Evolutionary conservation across 768 basidiomycete species (phyloP), one percentile per base, ranked within the genome.

Genomic region (Termitomyces sp.): DNA sequence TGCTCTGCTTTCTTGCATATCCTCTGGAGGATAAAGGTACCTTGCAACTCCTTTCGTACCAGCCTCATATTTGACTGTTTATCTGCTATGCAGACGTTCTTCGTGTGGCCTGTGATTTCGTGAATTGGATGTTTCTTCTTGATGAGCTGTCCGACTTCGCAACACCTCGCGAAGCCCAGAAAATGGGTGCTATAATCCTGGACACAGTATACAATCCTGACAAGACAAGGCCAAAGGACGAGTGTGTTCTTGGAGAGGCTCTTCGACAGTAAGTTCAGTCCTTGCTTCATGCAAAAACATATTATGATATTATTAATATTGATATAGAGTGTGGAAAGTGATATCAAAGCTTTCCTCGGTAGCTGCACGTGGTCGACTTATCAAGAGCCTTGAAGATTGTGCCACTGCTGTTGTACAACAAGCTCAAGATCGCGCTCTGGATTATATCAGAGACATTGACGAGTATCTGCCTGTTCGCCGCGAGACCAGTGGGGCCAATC

Each of bases 231-330:
- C 41, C 12, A 42, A 20, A 9, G 12, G 6, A 16, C 5, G 20
- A 22, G 5, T 1, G 1, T 16, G 10, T 42, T 13, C 1, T 42
- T 42, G 20, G 3, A 22, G 20, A 42, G 12, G 41, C 41, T 22
- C 8, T 42, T 22, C 4, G 20, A 12, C 20, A 42, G 41, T 41
- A 7, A 22, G 41, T 42, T 20, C 15, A 12, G 20, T 9, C 4
- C 22, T 42, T 42, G 4, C 20, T 42, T 42, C 18, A 9, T n/a
- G 5, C 10, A 9, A n/a, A 8, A 7, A 41, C n/a, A 1, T 6
- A n/a, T 41, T 18, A 0, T n/a, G n/a, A 9, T n/a, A 2, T 18
- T 0, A 16, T 18, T n/a, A n/a, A 9, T n/a, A 2, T 18, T 0
- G 7, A 36, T 39, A 41, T 42, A 42, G 41, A 42, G 4, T 42